Evolutionary conservation across 1,284 basidiomycete genomes (phyloP).

Genomic region (Chiua sp.): DNA sequence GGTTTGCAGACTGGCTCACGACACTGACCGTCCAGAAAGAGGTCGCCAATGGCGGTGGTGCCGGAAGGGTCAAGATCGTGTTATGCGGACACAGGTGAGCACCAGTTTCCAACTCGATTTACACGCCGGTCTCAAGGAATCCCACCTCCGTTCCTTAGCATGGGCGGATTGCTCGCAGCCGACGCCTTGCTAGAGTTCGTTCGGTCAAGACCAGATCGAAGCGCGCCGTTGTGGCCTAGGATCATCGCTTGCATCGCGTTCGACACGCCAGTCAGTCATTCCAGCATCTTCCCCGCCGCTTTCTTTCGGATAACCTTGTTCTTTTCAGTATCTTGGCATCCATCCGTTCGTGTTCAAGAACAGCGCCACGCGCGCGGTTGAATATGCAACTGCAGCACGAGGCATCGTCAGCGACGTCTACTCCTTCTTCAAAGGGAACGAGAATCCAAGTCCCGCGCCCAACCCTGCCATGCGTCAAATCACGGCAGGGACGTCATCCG

Average conservation of each 20-base stretch:
- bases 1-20: conserved; percentile 90
- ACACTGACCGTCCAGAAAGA: conserved; percentile 81
- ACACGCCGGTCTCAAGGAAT: background rate
- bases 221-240: conserved; percentile 81
- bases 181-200: conserved; percentile 83
- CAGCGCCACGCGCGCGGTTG: conserved; percentile 76
- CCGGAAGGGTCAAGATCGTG: conserved; percentile 81
- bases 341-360: conserved; percentile 91
- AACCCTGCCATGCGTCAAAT: conserved; percentile 32
- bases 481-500: conserved; percentile 31
- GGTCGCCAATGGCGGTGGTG: conserved; percentile 71
- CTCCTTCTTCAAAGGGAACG: conserved; percentile 53
- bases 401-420: conserved; percentile 61
- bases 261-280: conserved; percentile 82
- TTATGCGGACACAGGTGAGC: conserved; percentile 90
- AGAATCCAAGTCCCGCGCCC: conserved; percentile 37
- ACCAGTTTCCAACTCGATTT: background rate
- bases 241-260: conserved; percentile 85
- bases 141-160: conserved; percentile 52
- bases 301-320: background rate
- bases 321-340: conserved; percentile 78
- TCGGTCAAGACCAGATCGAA: conserved; percentile 60
- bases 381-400: conserved; percentile 73
- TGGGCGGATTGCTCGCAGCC: conserved; percentile 89
- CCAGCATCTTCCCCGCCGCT: background rate